Percentiles rank a stretch among this genome's conserved stretches.
Conservation (phyloP, 2,329 filamentous ascomycete genomes). For the Cladophialophora chaetospira region DNA sequence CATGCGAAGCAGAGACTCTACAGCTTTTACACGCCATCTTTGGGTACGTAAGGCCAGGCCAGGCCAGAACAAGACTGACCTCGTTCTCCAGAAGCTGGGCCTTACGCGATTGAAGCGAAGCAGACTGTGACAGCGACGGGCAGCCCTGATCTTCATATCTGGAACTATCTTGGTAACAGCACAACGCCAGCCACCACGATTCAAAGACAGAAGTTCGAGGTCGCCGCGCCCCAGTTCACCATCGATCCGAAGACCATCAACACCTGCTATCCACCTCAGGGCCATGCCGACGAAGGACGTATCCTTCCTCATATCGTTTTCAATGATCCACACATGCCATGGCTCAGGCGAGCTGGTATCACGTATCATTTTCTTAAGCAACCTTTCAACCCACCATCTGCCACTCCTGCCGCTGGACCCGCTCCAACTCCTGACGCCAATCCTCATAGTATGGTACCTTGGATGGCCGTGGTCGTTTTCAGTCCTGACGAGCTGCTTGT, state of each 20-base stretch:
- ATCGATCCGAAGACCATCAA: conserved; percentile 34
- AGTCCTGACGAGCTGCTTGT: conserved; percentile 43
- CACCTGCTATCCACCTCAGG: conserved; percentile 45
- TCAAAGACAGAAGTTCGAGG: neutral
- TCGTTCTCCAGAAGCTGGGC: no score
- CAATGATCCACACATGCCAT: conserved; percentile 48
- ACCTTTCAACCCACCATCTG: no score
- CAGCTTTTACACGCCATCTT: neutral
- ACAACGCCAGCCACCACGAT: neutral
- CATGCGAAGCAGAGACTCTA: no score
- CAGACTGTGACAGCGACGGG: neutral
- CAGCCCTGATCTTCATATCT: neutral
- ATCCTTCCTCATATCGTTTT: conserved; percentile 51
- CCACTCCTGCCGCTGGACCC: neutral
- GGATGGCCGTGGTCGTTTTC: conserved; percentile 46
- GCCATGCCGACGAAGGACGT: conserved; percentile 38
- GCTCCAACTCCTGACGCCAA: no score
- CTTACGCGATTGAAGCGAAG: neutral
- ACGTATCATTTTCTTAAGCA: no score
- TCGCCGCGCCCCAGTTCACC: neutral
- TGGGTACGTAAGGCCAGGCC: no score
- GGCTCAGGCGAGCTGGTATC: conserved; percentile 42
- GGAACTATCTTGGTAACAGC: neutral
- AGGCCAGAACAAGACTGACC: no score
- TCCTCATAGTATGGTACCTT: conserved; percentile 40